These are phyloP conservation scores for Lachancea sp. DNA, from an alignment of 805 yeast species.

Conservation along the genomic window DNA sequence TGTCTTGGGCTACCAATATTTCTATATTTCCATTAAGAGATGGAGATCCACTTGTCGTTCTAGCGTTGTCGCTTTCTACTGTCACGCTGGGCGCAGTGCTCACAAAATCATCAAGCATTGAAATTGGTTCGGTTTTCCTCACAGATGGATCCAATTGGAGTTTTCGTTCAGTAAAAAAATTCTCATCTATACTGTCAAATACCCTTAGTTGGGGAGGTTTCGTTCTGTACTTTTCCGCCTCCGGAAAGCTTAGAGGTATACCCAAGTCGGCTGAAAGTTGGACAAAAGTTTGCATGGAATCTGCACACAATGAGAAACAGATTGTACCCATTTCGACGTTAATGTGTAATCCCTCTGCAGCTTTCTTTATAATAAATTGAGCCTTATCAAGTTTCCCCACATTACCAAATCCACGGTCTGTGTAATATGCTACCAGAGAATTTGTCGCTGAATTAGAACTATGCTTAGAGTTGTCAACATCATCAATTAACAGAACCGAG, in stretches of 20 bases:
- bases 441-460: slow-evolving; percentile 16
- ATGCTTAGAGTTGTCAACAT: slow-evolving; percentile 33
- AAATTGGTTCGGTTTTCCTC: not conserved
- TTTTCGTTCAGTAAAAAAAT: slow-evolving; percentile 19
- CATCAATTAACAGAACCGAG: slow-evolving; percentile 53
- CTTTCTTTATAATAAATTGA: not conserved
- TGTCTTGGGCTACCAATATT: not conserved
- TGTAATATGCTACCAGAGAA: slow-evolving; percentile 16
- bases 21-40: not conserved
- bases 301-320: slow-evolving; percentile 66
- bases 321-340: slow-evolving; percentile 44
- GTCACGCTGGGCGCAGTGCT: not conserved
- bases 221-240: slow-evolving; percentile 50
- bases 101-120: slow-evolving; percentile 2
- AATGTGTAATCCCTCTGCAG: slow-evolving; percentile 36
- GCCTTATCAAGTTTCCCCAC: slow-evolving; percentile 19
- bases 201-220: slow-evolving; percentile 34
- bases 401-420: slow-evolving; percentile 26
- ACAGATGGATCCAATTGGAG: not conserved
- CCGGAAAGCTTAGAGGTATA: slow-evolving; percentile 54
- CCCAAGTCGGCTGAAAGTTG: slow-evolving; percentile 68
- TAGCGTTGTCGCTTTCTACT: slow-evolving; percentile 1
- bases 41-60: not conserved
- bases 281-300: slow-evolving; percentile 65
- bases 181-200: slow-evolving; percentile 36